Evolutionary conservation across 108 stramenopile species (phyloP).

Genomic region (Cyclotella kingstonii): DNA sequence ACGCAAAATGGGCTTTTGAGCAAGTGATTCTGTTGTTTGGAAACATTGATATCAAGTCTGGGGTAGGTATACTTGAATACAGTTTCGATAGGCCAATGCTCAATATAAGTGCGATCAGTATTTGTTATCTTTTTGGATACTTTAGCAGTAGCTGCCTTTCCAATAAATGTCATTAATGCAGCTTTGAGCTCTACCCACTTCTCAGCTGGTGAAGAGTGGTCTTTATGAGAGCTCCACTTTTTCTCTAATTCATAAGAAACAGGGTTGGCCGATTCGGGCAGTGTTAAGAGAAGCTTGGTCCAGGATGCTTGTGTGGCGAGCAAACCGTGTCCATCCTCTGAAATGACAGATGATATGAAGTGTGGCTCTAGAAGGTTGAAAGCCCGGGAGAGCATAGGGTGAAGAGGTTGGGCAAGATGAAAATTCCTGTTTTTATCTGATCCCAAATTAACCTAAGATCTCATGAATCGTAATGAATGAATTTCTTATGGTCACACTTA

Average conservation of each 20-base stretch:
- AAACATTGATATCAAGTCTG: slow-evolving; percentile 98
- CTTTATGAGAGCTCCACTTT: slow-evolving; percentile 55
- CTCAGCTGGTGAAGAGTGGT: slow-evolving; percentile 48
- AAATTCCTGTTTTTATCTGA: slow-evolving; percentile 74
- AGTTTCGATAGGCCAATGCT: slow-evolving; percentile 86
- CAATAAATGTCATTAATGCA: slow-evolving; percentile 52
- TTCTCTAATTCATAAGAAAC: slow-evolving; percentile 52
- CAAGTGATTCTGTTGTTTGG: slow-evolving; percentile 98
- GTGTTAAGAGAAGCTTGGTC: slow-evolving; percentile 76
- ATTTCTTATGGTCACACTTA: no score
- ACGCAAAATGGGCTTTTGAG: slow-evolving; percentile 98
- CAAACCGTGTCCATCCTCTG: slow-evolving; percentile 79
- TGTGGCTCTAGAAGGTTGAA: slow-evolving; percentile 87
- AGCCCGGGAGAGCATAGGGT: slow-evolving; percentile 90
- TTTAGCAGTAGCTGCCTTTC: slow-evolving; percentile 41
- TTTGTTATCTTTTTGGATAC: slow-evolving; percentile 44
- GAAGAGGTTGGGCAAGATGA: slow-evolving; percentile 64
- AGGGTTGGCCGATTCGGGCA: slow-evolving; percentile 72
- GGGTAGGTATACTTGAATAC: slow-evolving; percentile 95
- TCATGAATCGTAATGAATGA: background rate
- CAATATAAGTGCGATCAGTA: slow-evolving; percentile 57
- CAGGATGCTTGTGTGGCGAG: slow-evolving; percentile 77
- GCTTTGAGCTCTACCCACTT: slow-evolving; percentile 85
- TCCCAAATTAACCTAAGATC: slow-evolving; percentile 53
- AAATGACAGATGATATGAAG: slow-evolving; percentile 82